Evolutionary conservation across 805 yeast species (phyloP).

Genomic region (Candida dajiaensis): DNA sequence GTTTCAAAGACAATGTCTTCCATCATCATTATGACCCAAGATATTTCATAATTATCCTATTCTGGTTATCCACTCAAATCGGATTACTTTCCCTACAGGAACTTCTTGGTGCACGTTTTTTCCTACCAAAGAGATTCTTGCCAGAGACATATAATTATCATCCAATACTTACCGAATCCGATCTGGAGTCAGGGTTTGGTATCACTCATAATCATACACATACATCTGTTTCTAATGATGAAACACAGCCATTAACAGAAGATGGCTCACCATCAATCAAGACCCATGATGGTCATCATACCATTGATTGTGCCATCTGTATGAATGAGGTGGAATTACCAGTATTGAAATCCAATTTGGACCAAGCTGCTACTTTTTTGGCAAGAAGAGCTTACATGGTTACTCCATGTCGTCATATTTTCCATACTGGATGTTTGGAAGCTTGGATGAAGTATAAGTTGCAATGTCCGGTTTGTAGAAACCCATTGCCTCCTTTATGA

Average conservation of each 20-base stretch:
- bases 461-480: constrained; percentile 92
- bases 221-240: constrained; percentile 19
- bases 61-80: constrained; percentile 62
- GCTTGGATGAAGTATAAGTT: constrained; percentile 90
- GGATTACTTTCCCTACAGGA: constrained; percentile 55
- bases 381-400: constrained; percentile 56
- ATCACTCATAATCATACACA: constrained; percentile 39
- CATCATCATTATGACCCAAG: constrained; percentile 58
- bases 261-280: constrained; percentile 11
- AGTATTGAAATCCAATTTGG: constrained; percentile 26
- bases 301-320: constrained; percentile 83
- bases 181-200: constrained; percentile 58
- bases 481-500: constrained; percentile 75
- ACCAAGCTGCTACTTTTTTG: constrained; percentile 18
- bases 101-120: constrained; percentile 72
- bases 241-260: constrained; percentile 19
- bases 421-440: constrained; percentile 85
- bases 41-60: constrained; percentile 39
- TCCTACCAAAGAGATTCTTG: constrained; percentile 65
- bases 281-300: constrained; percentile 35
- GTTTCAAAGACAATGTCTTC: constrained; percentile 51
- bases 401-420: constrained; percentile 88
- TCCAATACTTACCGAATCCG: constrained; percentile 51
- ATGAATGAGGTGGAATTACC: constrained; percentile 73
- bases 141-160: constrained; percentile 88